Evolutionary conservation across 208 protist species (phyloP).

Genomic region (Trypanosoma caninum): DNA sequence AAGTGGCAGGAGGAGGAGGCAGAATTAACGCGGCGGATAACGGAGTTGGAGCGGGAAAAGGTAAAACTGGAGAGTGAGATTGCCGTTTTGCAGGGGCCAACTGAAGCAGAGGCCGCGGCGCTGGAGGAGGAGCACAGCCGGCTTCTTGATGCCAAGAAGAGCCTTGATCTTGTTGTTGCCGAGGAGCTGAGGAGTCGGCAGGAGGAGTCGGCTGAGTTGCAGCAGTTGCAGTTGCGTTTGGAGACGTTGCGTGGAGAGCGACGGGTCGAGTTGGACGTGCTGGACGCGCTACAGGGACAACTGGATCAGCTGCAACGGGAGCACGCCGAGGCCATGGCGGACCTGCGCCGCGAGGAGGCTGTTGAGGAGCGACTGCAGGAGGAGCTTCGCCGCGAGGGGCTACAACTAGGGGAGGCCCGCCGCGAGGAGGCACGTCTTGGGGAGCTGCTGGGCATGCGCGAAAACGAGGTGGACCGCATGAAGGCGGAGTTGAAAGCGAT

Average conservation of each 20-base stretch:
- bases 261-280: constrained; percentile 18
- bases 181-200: constrained; percentile 32
- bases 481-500: constrained; percentile 18
- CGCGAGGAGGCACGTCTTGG: constrained; percentile 13
- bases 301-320: constrained; percentile 18
- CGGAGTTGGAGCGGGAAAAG: constrained; percentile 31
- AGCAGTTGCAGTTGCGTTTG: background rate
- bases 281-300: constrained; percentile 18
- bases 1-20: constrained; percentile 29
- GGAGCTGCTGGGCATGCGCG: constrained; percentile 2
- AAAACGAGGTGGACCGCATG: background rate
- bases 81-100: constrained; percentile 25
- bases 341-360: constrained; percentile 18
- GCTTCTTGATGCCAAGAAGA: constrained; percentile 33
- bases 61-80: constrained; percentile 37
- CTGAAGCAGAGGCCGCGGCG: constrained; percentile 24
- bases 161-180: constrained; percentile 42
- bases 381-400: constrained; percentile 4
- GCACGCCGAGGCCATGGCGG: constrained; percentile 16
- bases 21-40: constrained; percentile 16
- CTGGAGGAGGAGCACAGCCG: constrained; percentile 21
- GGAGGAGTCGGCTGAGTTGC: constrained; percentile 11
- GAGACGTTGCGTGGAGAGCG: constrained; percentile 6
- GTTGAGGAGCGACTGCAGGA: constrained; percentile 15
- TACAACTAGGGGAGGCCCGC: background rate